These are phyloP conservation scores for Linum lewisii DNA, from an alignment of 345 rosid genomes.

Conservation along the genomic window DNA sequence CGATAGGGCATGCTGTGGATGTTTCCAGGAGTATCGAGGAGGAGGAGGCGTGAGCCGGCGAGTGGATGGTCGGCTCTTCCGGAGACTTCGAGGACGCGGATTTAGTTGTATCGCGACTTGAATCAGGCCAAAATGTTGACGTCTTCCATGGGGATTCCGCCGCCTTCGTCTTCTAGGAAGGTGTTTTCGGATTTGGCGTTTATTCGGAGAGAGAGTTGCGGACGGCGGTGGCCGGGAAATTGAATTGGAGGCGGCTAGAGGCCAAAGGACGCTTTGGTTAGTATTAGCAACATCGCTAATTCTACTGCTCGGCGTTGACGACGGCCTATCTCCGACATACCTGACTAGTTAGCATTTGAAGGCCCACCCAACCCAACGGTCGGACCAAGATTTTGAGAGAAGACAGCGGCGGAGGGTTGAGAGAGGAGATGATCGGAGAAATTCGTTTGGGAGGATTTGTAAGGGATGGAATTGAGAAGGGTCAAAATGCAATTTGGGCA, in stretches of 20 bases:
- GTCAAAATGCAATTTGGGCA: no score
- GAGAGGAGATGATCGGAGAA: no score
- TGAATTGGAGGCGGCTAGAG: constrained; percentile 10
- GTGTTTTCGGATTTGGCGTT: constrained; percentile 11
- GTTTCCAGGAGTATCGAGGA: constrained; percentile 78
- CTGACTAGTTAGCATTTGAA: no score
- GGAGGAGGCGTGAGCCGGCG: constrained; percentile 63
- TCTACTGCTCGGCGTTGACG: no score
- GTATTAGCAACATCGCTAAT: no score
- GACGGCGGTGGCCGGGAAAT: constrained; percentile 11
- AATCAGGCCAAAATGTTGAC: constrained; percentile 57
- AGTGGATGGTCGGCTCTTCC: constrained; percentile 62
- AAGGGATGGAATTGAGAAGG: no score
- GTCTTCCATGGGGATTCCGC: constrained; percentile 57
- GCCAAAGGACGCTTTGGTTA: neutral
- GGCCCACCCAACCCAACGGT: no score
- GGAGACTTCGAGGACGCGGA: constrained; percentile 69
- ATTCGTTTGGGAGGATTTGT: no score
- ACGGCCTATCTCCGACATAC: no score
- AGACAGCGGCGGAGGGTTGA: no score
- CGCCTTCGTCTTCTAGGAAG: constrained; percentile 22
- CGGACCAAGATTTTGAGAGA: no score
- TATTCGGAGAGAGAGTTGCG: constrained; percentile 6
- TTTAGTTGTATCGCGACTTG: constrained; percentile 73
- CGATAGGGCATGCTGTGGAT: constrained; percentile 82